Evolutionary conservation across 768 basidiomycete genomes (phyloP).

Genomic region (Zangia roseola): DNA sequence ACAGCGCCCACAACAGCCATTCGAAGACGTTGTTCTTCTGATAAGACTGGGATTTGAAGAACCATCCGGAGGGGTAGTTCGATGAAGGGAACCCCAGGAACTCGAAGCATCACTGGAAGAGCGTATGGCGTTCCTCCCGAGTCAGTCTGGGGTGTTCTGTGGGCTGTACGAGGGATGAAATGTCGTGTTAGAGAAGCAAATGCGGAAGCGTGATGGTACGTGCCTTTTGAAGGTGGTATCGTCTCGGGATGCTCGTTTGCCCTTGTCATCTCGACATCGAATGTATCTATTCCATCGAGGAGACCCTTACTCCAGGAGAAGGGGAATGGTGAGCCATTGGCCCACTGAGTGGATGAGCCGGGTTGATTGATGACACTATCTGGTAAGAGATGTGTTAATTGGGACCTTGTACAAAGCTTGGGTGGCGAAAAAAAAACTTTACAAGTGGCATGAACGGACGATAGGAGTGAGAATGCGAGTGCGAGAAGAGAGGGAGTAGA

Average conservation of each 20-base stretch:
- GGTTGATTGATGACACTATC: slow-evolving; percentile 31
- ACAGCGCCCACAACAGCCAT: slow-evolving; percentile 69
- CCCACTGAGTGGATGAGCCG: slow-evolving; percentile 20
- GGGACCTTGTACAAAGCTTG: too few species aligned
- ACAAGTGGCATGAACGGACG: slow-evolving; percentile 22
- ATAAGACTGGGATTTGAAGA: slow-evolving; percentile 36
- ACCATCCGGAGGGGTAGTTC: slow-evolving; percentile 52
- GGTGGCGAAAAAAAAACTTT: background rate
- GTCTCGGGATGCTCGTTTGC: slow-evolving; percentile 51
- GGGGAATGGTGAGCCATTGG: slow-evolving; percentile 33
- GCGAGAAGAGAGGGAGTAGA: slow-evolving; percentile 1
- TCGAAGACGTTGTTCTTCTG: slow-evolving; percentile 50
- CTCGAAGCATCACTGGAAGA: slow-evolving; percentile 49
- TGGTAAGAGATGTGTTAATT: background rate
- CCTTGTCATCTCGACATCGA: slow-evolving; percentile 72
- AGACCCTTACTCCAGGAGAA: slow-evolving; percentile 68
- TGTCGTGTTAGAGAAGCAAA: background rate
- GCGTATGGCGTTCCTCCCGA: slow-evolving; percentile 40
- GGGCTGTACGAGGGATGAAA: slow-evolving; percentile 24
- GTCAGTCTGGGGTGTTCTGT: slow-evolving; percentile 38
- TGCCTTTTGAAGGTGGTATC: slow-evolving; percentile 45
- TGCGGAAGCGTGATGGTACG: background rate
- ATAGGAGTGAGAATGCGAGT: slow-evolving; percentile 14
- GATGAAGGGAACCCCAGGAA: slow-evolving; percentile 2
- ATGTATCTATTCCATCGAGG: slow-evolving; percentile 55